Base-by-base conservation (phyloP, 169 alveolate genomes). In the Eimeria acervulina region DNA sequence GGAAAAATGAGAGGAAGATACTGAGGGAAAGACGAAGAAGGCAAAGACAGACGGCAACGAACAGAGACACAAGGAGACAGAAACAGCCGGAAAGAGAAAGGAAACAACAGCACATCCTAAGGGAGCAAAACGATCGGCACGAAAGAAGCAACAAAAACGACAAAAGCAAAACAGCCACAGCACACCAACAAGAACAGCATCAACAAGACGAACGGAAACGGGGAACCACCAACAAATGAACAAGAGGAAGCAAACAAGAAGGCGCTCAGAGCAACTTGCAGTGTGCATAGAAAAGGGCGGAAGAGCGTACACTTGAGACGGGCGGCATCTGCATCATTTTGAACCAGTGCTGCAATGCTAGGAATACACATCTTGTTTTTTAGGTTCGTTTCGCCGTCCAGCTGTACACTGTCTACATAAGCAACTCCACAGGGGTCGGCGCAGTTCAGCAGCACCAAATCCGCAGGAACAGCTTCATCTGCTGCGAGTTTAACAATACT, bases 351-450 rank as follows among this genome's bases (percentile, higher is more conserved):
- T 6, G 97, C 97, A 38, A 98, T 42, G 33, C 95, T 95, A 2
- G 98, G 98, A n/a, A 97, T 47, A 80, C 98, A 96, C 85, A 97
- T 95, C 95, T 99, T 98, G 87, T 98, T 97, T 95, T 98, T 99
- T 68, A 99, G 97, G 96, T 99, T 99, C 33, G 99, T 98, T 96
- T 98, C 99, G 38, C 99, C 99, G 97, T 99, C 99, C 7, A 92
- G 95, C 38, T 98, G 98, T 42, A 98, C 98, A 0, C 99, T 98
- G 96, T 98, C 99, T 52, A 98, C 97, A 89, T 96, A 98, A 51
- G 96, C 93, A 66, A 98, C 97, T 17, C 99, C 99, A 76, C 98
- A 98, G 36, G 97, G 97, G 91, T 98, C 99, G 70, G 99, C 96
- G n/a, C 99, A 98, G 95, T 97, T 97, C 38, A 99, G 96, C 31